Base-by-base conservation (phyloP, 805 yeast genomes). In the Komagataella pastoris region DNA sequence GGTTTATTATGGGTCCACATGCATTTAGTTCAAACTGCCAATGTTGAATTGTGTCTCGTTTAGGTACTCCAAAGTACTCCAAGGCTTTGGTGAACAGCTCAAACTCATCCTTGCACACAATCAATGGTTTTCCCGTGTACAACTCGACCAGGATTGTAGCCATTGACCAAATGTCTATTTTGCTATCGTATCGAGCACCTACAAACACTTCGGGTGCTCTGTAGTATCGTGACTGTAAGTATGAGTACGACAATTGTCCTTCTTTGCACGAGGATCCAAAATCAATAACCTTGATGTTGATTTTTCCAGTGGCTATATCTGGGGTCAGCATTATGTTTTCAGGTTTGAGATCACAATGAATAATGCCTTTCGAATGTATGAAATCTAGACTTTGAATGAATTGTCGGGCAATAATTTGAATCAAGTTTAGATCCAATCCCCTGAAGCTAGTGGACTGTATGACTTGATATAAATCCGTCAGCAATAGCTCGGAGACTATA, bases 61-160 rank as follows among this genome's bases (percentile, higher is more conserved):
- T 61, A 0, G 83, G 83, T 1, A 70, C 63, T 1, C 81, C 82
- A 55, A 77, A 69, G 47, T 69, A 57, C 49, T 74, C 76, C 3
- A 75, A 50, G 8, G 71, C 67, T 18, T 65, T 60, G 1, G 73
- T 71, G 36, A 77, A 58, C 48, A 78, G 73, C 47, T 76, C 79
- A 30, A 66, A 61, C 55, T 79, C 83, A 52, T 71, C 71, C 47
- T 65, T 68, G 1, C 77, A 79, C 3, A 80, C 76, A 44, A 78
- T 69, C 10, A 77, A 54, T 0, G 65, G 78, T 54, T 30, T 70
- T 56, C 83, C 83, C 58, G 56, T 73, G 58, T 85, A 90, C 49
- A 91, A 69, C 65, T 93, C 99, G 1, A 93, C 95, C 40, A 88
- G 79, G 50, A 93, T 88, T 63, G 97, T 86, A 0, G 96, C 99